A percentile compares a stretch with the other conserved stretches of the same genome.
Conservation (phyloP, 106 monocot genomes). For the Hemerocallis citrina region DNA sequence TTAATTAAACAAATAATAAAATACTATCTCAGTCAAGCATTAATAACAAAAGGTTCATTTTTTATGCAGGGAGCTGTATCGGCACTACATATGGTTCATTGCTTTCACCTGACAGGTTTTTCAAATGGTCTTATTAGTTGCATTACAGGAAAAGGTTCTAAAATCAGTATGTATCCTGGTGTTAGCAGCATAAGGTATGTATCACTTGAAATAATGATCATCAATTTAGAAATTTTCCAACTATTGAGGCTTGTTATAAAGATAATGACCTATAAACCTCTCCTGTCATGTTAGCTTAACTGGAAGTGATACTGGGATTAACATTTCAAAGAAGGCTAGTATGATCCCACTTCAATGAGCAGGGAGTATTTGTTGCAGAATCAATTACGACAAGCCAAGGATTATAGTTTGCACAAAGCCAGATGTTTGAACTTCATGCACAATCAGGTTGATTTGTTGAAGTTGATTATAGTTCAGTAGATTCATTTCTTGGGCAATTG, state of each 20-base stretch:
- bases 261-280: not conserved
- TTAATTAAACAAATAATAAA: no score
- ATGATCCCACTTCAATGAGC: constrained; percentile 93
- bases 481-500: no score
- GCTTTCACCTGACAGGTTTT: constrained; percentile 92
- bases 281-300: constrained; percentile 46
- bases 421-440: no score
- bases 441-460: no score
- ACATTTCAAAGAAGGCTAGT: constrained; percentile 96
- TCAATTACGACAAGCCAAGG: no score
- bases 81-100: constrained; percentile 89
- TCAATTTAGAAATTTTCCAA: not conserved
- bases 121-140: constrained; percentile 83
- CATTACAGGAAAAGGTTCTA: constrained; percentile 86
- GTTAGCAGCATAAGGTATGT: constrained; percentile 94
- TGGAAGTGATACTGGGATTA: constrained; percentile 84
- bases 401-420: no score
- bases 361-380: no score
- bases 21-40: not conserved
- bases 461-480: no score
- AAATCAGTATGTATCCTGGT: constrained; percentile 91
- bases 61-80: constrained; percentile 69
- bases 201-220: not conserved
- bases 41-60: not conserved
- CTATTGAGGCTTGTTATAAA: no score